A percentile compares a stretch with the other conserved stretches of the same genome.
These are phyloP conservation scores for Aspergillaceae sp. DNA, from an alignment of 2,329 filamentous ascomycete species.

Conservation along the genomic window DNA sequence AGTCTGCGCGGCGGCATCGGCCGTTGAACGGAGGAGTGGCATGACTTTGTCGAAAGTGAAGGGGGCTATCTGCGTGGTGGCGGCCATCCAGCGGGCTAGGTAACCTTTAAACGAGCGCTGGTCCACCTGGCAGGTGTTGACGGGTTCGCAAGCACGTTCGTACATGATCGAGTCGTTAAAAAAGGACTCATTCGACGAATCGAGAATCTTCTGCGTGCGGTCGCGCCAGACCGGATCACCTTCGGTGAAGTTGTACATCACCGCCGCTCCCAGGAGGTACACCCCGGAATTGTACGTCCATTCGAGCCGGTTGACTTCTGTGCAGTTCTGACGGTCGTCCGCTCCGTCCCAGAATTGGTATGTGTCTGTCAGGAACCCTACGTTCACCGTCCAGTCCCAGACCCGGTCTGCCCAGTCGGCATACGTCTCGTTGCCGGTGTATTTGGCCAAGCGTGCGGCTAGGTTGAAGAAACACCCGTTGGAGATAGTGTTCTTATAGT, in stretches of 20 bases:
- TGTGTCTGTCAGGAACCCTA: conserved; percentile 43
- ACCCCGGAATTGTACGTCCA: conserved; percentile 53
- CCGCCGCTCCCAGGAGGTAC: conserved; percentile 47
- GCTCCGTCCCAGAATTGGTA: conserved; percentile 51
- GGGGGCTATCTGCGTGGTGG: conserved; percentile 50
- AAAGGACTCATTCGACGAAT: conserved; percentile 45
- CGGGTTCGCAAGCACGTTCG: conserved; percentile 52
- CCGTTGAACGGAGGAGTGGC: conserved; percentile 46
- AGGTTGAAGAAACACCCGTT: conserved; percentile 27
- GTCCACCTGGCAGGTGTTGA: conserved; percentile 52
- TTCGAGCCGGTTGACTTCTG: conserved; percentile 42
- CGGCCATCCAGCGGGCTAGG: conserved; percentile 52
- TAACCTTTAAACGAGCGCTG: conserved; percentile 60
- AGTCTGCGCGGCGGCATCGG: conserved; percentile 45
- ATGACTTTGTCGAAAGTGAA: conserved; percentile 45
- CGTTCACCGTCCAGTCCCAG: conserved; percentile 47
- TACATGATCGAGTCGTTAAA: conserved; percentile 45
- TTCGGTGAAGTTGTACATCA: conserved; percentile 47
- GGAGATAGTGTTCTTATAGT: conserved; percentile 28
- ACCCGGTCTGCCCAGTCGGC: conserved; percentile 60
- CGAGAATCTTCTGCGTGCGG: conserved; percentile 46
- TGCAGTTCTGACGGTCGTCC: conserved; percentile 45
- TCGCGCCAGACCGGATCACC: conserved; percentile 44
- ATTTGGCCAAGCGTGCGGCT: conserved; percentile 21
- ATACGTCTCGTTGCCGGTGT: conserved; percentile 25